Conservation (phyloP, 2,329 filamentous ascomycete species). For the Lasiodiplodia sp. region DNA sequence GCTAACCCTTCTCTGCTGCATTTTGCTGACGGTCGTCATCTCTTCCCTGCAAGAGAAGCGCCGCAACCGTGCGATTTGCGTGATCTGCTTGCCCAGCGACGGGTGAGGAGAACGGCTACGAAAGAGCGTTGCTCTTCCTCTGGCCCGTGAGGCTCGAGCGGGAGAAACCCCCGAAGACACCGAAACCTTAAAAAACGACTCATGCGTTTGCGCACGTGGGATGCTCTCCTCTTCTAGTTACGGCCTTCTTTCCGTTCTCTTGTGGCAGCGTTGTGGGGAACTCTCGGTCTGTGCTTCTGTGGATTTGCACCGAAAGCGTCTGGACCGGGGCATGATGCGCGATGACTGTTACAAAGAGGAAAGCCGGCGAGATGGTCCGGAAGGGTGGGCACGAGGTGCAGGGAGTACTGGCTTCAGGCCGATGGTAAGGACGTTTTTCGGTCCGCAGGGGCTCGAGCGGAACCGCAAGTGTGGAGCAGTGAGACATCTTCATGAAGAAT, state of each 20-base stretch:
- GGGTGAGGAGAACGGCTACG: background rate
- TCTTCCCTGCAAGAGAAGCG: slow-evolving; percentile 1
- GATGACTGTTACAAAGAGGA: background rate
- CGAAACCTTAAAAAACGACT: slow-evolving; percentile 7
- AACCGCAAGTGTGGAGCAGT: background rate
- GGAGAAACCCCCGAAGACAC: background rate
- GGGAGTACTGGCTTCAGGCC: background rate
- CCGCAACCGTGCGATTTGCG: slow-evolving; percentile 15
- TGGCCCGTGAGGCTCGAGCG: slow-evolving; percentile 12
- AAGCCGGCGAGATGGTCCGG: background rate
- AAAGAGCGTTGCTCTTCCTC: background rate
- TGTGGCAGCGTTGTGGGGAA: background rate
- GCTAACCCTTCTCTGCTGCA: background rate
- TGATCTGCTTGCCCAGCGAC: background rate
- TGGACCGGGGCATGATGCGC: background rate
- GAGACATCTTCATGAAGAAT: background rate
- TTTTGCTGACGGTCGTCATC: background rate
- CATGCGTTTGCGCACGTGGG: background rate
- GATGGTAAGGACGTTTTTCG: background rate
- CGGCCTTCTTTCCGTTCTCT: slow-evolving; percentile 8
- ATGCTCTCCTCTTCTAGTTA: background rate
- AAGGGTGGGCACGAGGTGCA: background rate
- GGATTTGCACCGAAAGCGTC: background rate
- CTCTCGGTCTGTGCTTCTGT: background rate
- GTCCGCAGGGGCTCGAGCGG: background rate